phyloP scores from a whole-genome alignment of 192 early-diverging fungal species.

The Helicostylum pulchrum region DNA sequence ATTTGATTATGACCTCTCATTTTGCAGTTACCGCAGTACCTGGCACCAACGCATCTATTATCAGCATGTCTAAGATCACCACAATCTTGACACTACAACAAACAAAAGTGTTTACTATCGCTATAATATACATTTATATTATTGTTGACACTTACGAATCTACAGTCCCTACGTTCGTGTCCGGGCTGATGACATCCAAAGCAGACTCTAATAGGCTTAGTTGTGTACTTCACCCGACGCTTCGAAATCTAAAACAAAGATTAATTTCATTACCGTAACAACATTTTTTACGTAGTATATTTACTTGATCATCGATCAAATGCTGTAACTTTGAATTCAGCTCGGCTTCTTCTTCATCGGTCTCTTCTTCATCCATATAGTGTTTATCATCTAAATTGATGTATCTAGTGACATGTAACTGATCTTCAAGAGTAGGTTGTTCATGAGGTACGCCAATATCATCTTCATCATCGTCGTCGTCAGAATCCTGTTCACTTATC shows the following conservation, averaged over 20 bases:
- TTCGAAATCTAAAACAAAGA: no score
- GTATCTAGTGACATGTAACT: background rate
- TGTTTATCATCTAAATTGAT: background rate
- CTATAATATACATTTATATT: background rate
- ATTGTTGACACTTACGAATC: background rate
- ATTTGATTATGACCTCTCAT: background rate
- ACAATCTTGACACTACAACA: background rate
- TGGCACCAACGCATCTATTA: background rate
- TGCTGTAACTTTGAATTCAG: background rate
- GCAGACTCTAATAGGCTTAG: background rate
- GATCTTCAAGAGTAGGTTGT: no score
- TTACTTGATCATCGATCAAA: conserved; percentile 6
- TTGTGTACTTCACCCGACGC: background rate
- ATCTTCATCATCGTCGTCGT: no score
- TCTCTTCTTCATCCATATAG: background rate
- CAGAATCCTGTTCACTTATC: no score
- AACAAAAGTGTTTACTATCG: background rate
- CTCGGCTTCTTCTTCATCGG: conserved; percentile 1
- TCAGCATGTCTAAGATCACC: background rate
- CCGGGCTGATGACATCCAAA: background rate
- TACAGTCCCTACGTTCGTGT: background rate
- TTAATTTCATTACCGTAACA: no score
- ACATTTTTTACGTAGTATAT: background rate
- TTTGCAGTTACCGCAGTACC: background rate
- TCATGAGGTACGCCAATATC: no score